phyloP scores from a whole-genome alignment of 352 stramenopile species.

The Peronospora belbahrii region DNA sequence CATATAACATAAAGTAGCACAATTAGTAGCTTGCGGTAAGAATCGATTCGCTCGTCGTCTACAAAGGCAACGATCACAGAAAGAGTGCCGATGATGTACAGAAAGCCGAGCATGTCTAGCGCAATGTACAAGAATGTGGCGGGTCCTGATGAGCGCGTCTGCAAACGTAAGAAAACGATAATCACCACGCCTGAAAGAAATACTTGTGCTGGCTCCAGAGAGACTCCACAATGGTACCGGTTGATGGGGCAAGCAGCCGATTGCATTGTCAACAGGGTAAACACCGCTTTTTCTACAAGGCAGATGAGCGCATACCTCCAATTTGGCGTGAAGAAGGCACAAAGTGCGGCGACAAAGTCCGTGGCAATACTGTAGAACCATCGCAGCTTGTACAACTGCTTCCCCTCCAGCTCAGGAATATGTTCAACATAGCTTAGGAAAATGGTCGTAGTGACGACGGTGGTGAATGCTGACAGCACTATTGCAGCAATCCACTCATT shows the following conservation, averaged over 20 bases:
- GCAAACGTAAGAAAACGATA: conserved; percentile 48
- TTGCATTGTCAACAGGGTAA: conserved; percentile 58
- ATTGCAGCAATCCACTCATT: conserved; percentile 49
- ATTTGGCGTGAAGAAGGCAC: conserved; percentile 50
- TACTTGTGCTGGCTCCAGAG: conserved; percentile 39
- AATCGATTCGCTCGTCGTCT: conserved; percentile 44
- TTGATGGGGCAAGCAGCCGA: conserved; percentile 67
- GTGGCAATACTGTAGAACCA: conserved; percentile 53
- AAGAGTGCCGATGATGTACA: conserved; percentile 63
- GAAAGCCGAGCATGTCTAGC: conserved; percentile 56
- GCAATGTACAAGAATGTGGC: conserved; percentile 37
- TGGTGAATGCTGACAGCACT: conserved; percentile 26
- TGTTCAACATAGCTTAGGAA: conserved; percentile 37
- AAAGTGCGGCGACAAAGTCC: conserved; percentile 50
- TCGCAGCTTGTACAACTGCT: conserved; percentile 46
- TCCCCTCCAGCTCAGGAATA: conserved; percentile 37
- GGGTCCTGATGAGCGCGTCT: conserved; percentile 19
- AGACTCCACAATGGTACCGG: conserved; percentile 49
- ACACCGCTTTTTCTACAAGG: conserved; percentile 58
- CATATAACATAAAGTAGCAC: conserved; percentile 67
- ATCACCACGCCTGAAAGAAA: conserved; percentile 47
- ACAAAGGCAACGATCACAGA: conserved; percentile 59
- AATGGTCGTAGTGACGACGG: conserved; percentile 26
- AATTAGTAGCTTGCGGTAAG: conserved; percentile 58
- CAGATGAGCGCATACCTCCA: conserved; percentile 61